Evolutionary conservation across 176 grass and related monocot species (phyloP).

Genomic region (Canna indica): DNA sequence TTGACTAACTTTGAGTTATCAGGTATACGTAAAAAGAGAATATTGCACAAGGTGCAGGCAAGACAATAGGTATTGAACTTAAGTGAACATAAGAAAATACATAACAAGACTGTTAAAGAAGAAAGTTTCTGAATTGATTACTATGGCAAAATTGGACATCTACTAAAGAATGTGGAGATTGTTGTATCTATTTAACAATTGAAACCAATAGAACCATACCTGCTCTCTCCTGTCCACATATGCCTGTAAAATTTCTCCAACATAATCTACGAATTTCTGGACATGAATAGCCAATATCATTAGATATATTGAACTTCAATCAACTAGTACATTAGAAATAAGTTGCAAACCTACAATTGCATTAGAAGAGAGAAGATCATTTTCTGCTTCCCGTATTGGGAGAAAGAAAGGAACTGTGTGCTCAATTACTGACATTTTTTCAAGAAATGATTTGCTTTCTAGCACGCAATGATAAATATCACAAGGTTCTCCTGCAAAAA

Average conservation of each 20-base stretch:
- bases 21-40: background rate
- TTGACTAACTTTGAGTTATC: background rate
- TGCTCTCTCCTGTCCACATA: constrained; percentile 98
- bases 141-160: background rate
- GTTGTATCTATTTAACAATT: background rate
- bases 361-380: constrained; percentile 82
- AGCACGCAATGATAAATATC: constrained; percentile 91
- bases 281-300: constrained; percentile 4
- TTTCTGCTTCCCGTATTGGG: constrained; percentile 82
- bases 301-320: background rate
- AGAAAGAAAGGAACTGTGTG: constrained; percentile 94
- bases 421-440: constrained; percentile 86
- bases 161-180: background rate
- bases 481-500: constrained; percentile 78
- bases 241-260: constrained; percentile 82
- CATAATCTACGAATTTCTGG: constrained; percentile 92
- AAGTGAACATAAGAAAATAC: background rate
- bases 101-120: background rate
- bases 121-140: background rate
- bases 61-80: background rate
- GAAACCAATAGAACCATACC: constrained; percentile 32
- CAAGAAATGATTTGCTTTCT: constrained; percentile 97
- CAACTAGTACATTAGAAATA: constrained; percentile 1
- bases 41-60: background rate
- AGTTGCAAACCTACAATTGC: constrained; percentile 53